Evolutionary conservation across 805 yeast genomes (phyloP).

Genomic region (Hanseniaspora hatyaiensis): DNA sequence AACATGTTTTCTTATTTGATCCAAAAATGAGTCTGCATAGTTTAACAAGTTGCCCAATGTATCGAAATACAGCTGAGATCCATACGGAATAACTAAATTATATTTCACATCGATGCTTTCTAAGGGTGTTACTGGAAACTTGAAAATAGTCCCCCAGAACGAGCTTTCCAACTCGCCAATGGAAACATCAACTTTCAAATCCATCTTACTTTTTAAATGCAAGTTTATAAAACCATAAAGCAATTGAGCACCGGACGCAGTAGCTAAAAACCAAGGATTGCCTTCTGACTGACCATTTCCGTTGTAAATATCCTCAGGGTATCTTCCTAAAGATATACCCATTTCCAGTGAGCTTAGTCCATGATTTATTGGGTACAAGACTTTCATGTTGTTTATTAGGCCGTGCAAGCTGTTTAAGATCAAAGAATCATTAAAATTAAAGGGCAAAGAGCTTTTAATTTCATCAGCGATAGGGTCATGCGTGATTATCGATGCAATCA

Average conservation of each 20-base stretch:
- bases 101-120: background rate
- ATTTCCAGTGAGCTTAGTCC: slow-evolving; percentile 30
- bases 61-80: slow-evolving; percentile 35
- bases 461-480: slow-evolving; percentile 29
- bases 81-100: slow-evolving; percentile 20
- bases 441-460: slow-evolving; percentile 37
- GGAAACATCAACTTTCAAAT: background rate
- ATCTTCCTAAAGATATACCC: slow-evolving; percentile 71
- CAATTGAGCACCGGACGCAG: slow-evolving; percentile 31
- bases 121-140: background rate
- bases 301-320: slow-evolving; percentile 84
- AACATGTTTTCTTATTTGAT: slow-evolving; percentile 16
- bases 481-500: slow-evolving; percentile 36
- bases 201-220: slow-evolving; percentile 9
- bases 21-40: slow-evolving; percentile 45
- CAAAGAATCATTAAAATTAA: slow-evolving; percentile 44
- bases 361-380: slow-evolving; percentile 67
- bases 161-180: background rate
- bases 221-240: slow-evolving; percentile 6
- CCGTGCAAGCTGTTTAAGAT: slow-evolving; percentile 53
- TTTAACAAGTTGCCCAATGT: slow-evolving; percentile 37
- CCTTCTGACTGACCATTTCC: slow-evolving; percentile 65
- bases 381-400: slow-evolving; percentile 55
- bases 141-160: slow-evolving; percentile 3
- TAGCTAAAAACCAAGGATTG: slow-evolving; percentile 86